Conservation (phyloP, 139 green algal genomes). For the Coelastrella sp. region DNA sequence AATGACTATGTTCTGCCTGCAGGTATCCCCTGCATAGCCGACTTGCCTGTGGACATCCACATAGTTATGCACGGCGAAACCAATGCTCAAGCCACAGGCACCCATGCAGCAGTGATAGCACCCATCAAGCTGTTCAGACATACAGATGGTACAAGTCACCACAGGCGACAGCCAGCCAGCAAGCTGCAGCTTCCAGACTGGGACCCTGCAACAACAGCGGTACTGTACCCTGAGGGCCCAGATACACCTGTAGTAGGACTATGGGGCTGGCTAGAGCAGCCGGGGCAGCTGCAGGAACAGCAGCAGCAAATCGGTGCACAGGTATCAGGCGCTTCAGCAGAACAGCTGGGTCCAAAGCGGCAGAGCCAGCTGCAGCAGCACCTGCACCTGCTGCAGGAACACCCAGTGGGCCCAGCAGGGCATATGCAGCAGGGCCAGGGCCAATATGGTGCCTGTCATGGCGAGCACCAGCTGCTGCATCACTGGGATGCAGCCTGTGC, state of each 20-base stretch:
- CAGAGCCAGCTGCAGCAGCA: slow-evolving; percentile 1
- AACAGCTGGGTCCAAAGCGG: no score
- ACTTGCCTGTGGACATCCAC: slow-evolving; percentile 30
- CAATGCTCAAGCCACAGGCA: slow-evolving; percentile 42
- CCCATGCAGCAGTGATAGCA: slow-evolving; percentile 36
- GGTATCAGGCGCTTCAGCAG: no score
- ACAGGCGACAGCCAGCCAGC: slow-evolving; percentile 8
- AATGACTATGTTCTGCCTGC: not conserved
- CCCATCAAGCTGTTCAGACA: slow-evolving; percentile 34
- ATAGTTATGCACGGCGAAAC: slow-evolving; percentile 46
- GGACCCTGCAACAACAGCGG: slow-evolving; percentile 33
- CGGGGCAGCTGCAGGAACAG: no score
- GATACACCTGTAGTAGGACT: slow-evolving; percentile 14
- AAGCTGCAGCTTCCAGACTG: slow-evolving; percentile 36
- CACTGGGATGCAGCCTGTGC: no score
- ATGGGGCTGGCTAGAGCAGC: not conserved
- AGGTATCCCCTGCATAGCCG: not conserved
- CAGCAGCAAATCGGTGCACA: no score
- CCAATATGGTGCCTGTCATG: not conserved
- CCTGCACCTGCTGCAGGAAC: not conserved
- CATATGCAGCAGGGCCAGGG: not conserved
- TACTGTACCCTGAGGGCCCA: slow-evolving; percentile 36
- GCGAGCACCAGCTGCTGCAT: not conserved
- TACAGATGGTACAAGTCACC: slow-evolving; percentile 35
- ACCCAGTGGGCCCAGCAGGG: not conserved